Percentiles rank a stretch among this genome's conserved stretches.
Evolutionary conservation across 306 rosid genomes (phyloP).

Genomic region (Lagenaria siceraria): DNA sequence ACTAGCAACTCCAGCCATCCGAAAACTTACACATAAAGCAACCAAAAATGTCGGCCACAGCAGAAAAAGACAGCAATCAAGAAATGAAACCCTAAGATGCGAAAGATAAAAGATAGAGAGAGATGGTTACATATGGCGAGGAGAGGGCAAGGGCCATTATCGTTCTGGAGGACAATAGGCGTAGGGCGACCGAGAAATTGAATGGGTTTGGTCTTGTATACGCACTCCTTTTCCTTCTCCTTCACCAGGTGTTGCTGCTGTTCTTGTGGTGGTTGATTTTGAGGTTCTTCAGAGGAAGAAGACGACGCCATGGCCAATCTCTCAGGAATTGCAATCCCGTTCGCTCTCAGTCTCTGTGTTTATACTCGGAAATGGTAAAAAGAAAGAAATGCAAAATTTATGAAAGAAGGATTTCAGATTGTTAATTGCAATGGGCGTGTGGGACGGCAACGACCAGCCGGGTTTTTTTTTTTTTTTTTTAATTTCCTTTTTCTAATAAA

Average conservation of each 20-base stretch:
- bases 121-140: slow-evolving; percentile 80
- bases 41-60: not conserved
- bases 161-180: slow-evolving; percentile 91
- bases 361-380: not conserved
- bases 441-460: not conserved
- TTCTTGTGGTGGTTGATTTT: slow-evolving; percentile 5
- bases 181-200: slow-evolving; percentile 82
- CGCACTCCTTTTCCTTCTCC: slow-evolving; percentile 39
- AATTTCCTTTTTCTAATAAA: not conserved
- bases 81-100: slow-evolving; percentile 20
- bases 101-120: not conserved
- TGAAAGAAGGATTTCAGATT: not conserved
- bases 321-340: not conserved
- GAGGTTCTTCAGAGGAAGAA: slow-evolving; percentile 23
- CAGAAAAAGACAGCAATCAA: not conserved
- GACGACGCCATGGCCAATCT: slow-evolving; percentile 39
- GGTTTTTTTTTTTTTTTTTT: not conserved
- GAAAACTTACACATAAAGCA: not conserved
- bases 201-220: slow-evolving; percentile 73
- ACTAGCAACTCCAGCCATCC: not conserved
- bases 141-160: slow-evolving; percentile 99
- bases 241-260: not conserved
- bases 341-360: not conserved
- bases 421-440: not conserved
- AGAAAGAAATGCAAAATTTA: not conserved